Base-by-base conservation (phyloP, 208 protist genomes). In the Leishmania guyanensis region DNA sequence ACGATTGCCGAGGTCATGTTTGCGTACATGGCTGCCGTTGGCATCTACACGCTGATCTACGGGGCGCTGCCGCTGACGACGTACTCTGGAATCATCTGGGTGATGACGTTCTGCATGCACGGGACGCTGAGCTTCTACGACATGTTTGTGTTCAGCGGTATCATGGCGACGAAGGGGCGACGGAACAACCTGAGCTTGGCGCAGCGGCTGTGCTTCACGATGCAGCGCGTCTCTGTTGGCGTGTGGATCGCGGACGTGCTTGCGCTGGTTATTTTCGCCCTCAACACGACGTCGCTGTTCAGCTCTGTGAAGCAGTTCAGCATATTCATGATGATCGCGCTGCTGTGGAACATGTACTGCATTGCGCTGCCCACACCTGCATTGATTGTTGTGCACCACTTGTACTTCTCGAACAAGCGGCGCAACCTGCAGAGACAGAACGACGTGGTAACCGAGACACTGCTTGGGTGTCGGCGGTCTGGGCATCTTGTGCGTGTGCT, bases 111-210 rank as follows among this genome's bases (percentile, higher is more conserved):
- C 72, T 77, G 85, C 72, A 77, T 91, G 85, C 86, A 94, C 81
- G 90, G 89, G 51, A 91, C 83, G 46, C 83, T 94, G 51, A 86
- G 78, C 81, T 92, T 94, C 79, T 94, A 90, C 79, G 89, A 91
- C 79, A 91, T 88, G 83, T 94, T 94, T 71, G 82, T 91, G 70
- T 86, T 82, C 76, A 91, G 76, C 74, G 89, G 88, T 50, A 64
- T 92, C 39, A 91, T 94, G 87, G 85, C 84, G 73, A 94, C 89
- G 54, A 91, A 86, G 54, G 86, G 88, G 36, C 81, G 86, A n/a
- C 79, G 75, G 56, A 94, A 94, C 88, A 89, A 89, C 75, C 82
- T 94, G 48, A 89, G 74, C 75, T 86, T 94, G n/a, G 78, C 80
- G 58, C 88, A 94, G 87, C 89, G 91, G n/a, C 64, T 94, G 62